Base-by-base conservation (phyloP, 2,329 filamentous ascomycete genomes). In the Fusarium sp. region DNA sequence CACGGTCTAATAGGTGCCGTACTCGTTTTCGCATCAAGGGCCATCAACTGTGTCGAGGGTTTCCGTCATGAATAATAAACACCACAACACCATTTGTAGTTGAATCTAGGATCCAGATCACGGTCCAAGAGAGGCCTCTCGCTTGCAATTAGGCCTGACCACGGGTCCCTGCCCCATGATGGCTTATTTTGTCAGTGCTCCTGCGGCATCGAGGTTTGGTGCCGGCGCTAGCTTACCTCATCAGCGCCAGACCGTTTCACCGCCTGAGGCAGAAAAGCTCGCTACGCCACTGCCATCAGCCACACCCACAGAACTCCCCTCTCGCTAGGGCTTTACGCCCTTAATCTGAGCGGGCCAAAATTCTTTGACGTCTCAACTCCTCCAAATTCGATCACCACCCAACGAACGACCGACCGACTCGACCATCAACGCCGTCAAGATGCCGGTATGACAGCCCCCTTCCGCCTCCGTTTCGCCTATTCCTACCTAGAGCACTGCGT, bases 361-460 rank as follows among this genome's bases (percentile, higher is more conserved):
- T 77, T 78, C 73, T 73, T 75, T 71, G 72, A 66, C 67, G 52
- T 71, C 73, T 71, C 72, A 77, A 75, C 76, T 75, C 70, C 71
- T 71, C 73, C 66, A 74, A 76, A 77, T 68, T 70, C 72, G 37
- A 73, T 76, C 77, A 76, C 74, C 78, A 80, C 66, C 65, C 69
- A 75, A 62, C 75, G 77, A 76, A 61, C 74, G 77, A 78, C 76
- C 75, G 77, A 76, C 62, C 74, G 77, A 78, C 76, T 81, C 75
- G 79, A 80, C 77, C 78, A 77, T 73, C 75, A 80, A 77, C 77
- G 74, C 73, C 78, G 76, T 74, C 79, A 82, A 79, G 75, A 82
- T 82, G 81, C 79, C 81, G 78, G 81, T 82, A 82, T 72, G 81
- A 67, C 63, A 70, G 57, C 62, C 55, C 65, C 53, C 48, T 57